Percentiles rank a stretch among this genome's conserved stretches.
These are phyloP conservation scores for Crithidia sp. DNA, from an alignment of 208 protist species.

Conservation along the genomic window DNA sequence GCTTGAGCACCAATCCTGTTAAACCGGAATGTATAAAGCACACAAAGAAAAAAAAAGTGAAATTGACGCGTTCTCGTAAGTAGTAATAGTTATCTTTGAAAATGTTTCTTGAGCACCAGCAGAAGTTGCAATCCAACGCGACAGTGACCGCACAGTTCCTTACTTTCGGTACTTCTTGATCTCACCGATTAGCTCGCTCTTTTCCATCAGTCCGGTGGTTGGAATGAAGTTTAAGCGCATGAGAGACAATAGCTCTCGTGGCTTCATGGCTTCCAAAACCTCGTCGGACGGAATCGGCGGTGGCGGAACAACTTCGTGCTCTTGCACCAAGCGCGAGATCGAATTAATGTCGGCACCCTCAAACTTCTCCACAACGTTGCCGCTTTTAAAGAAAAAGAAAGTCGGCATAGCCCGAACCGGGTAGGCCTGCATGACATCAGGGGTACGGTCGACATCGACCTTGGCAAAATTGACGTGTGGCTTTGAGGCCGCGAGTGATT, in stretches of 20 bases:
- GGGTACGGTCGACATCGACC: conserved; percentile 63
- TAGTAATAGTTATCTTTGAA: not conserved
- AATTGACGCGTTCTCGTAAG: not conserved
- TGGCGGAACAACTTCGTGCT: conserved; percentile 55
- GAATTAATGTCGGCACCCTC: conserved; percentile 71
- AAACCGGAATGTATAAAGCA: too few relatives aligned
- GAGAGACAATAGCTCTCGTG: conserved; percentile 53
- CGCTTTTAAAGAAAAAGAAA: conserved; percentile 70
- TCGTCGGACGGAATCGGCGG: conserved; percentile 65
- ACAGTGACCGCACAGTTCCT: not conserved
- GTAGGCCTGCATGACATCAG: conserved; percentile 55
- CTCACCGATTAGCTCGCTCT: conserved; percentile 55
- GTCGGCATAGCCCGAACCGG: conserved; percentile 70
- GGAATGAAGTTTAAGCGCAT: conserved; percentile 55
- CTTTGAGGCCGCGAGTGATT: conserved; percentile 53
- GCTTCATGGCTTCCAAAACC: conserved; percentile 52
- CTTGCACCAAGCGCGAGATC: conserved; percentile 33
- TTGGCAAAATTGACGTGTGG: conserved; percentile 72
- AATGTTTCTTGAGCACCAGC: not conserved
- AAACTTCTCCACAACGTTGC: conserved; percentile 53
- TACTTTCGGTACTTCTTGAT: conserved; percentile 58
- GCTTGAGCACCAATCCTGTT: too few relatives aligned
- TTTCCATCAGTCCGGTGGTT: conserved; percentile 56
- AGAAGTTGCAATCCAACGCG: not conserved
- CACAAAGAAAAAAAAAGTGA: not conserved